Evolutionary conservation across 2,329 filamentous ascomycete genomes (phyloP).

Genomic region (Talaromyces amestolkiae): DNA sequence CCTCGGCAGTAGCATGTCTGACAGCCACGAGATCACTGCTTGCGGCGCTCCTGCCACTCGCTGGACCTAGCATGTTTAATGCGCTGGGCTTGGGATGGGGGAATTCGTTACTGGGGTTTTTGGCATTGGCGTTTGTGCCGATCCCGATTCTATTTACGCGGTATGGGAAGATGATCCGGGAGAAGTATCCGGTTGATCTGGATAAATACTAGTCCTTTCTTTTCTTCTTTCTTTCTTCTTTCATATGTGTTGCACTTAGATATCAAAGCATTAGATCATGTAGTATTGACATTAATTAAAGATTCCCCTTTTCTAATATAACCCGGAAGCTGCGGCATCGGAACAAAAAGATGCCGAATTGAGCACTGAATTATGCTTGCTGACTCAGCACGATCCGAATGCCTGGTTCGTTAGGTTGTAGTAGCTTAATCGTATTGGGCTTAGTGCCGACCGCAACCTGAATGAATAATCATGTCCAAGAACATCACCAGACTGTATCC

Average conservation of each 20-base stretch:
- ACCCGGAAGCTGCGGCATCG: not conserved
- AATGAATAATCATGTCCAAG: not conserved
- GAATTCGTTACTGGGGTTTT: constrained; percentile 53
- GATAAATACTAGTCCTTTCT: not conserved
- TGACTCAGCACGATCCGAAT: not conserved
- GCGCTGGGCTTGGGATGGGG: constrained; percentile 47
- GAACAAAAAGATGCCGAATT: not conserved
- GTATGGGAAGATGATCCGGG: constrained; percentile 28
- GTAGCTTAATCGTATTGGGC: not conserved
- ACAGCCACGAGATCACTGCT: constrained; percentile 53
- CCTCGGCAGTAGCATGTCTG: constrained; percentile 50
- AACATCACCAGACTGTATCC: not conserved
- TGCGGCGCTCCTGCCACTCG: constrained; percentile 58
- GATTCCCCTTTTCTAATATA: no score
- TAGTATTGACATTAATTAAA: not conserved
- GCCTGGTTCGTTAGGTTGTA: not conserved
- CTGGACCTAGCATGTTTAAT: constrained; percentile 50
- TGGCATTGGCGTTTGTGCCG: constrained; percentile 49
- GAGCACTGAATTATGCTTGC: not conserved
- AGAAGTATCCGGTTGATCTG: constrained; percentile 14
- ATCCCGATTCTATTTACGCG: constrained; percentile 28
- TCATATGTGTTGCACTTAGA: not conserved
- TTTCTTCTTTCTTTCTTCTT: no score
- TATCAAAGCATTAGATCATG: no score
- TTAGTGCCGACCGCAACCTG: not conserved